Evolutionary conservation across 140 eudicot species (phyloP).

Genomic region (Bidens hawaiensis): DNA sequence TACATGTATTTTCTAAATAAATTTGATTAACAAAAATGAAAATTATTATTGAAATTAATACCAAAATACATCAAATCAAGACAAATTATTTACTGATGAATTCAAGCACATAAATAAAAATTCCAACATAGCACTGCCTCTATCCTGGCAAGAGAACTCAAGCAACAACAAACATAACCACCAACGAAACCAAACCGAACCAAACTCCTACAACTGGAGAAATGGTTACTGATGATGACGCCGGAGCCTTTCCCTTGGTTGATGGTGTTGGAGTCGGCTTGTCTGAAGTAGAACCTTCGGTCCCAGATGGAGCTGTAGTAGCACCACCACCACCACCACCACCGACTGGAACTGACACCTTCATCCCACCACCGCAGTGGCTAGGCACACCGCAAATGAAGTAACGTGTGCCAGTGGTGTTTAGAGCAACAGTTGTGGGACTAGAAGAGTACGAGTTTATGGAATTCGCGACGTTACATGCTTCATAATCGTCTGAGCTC

Average conservation of each 20-base stretch:
- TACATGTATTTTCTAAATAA: no score
- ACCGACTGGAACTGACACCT: constrained; percentile 31
- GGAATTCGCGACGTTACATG: constrained; percentile 35
- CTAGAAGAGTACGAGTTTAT: constrained; percentile 29
- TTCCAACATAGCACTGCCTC: constrained; percentile 24
- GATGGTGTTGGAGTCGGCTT: constrained; percentile 25
- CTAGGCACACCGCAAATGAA: constrained; percentile 47
- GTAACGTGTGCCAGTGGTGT: constrained; percentile 38
- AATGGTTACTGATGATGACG: constrained; percentile 15
- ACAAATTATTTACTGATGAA: constrained; percentile 11
- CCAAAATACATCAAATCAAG: neutral
- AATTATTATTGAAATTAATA: neutral
- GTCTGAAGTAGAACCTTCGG: constrained; percentile 25
- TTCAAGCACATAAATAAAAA: constrained; percentile 3
- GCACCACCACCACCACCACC: constrained; percentile 28
- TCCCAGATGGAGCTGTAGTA: constrained; percentile 26
- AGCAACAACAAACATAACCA: constrained; percentile 11
- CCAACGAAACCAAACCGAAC: constrained; percentile 14
- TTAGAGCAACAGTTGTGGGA: constrained; percentile 33
- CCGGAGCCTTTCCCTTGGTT: constrained; percentile 12
- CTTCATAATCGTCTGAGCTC: constrained; percentile 31
- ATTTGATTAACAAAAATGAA: no score
- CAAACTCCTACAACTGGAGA: neutral
- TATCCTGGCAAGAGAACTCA: constrained; percentile 23
- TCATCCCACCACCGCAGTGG: constrained; percentile 59